phyloP scores from a whole-genome alignment of 192 early-diverging fungal genomes.

The Backusella tuberculispora region DNA sequence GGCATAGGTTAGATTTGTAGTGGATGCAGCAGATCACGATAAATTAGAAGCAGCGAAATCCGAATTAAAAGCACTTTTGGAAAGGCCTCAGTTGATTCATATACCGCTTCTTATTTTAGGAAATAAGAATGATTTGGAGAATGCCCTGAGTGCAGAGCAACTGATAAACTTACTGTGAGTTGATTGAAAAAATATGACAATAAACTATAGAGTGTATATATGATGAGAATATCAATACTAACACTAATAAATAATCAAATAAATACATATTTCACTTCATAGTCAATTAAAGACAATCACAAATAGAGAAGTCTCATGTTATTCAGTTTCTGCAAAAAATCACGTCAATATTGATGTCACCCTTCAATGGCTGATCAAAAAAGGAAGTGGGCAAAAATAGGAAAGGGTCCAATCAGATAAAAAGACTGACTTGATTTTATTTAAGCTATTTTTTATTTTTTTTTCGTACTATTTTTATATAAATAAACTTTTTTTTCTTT shows the following conservation, averaged over 20 bases:
- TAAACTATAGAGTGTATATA: neutral
- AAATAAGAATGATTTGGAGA: constrained; percentile 97
- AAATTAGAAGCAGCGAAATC: constrained; percentile 90
- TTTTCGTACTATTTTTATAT: constrained; percentile 2
- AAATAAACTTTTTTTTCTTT: constrained; percentile 1
- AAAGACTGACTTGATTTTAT: neutral
- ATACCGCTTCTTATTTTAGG: constrained; percentile 96
- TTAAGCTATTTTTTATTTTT: neutral
- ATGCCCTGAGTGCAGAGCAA: constrained; percentile 84
- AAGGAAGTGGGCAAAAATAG: constrained; percentile 58
- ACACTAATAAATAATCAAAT: neutral
- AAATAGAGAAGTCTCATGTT: constrained; percentile 94
- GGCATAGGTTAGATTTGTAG: constrained; percentile 73
- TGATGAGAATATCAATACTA: neutral
- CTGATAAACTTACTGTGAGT: constrained; percentile 88
- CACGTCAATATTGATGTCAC: constrained; percentile 97
- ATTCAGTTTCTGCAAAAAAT: constrained; percentile 99
- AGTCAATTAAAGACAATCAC: constrained; percentile 87
- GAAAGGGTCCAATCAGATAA: neutral
- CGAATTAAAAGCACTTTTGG: constrained; percentile 87
- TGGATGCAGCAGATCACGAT: constrained; percentile 93
- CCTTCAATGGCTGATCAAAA: constrained; percentile 96
- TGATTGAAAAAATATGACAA: neutral
- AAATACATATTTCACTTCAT: neutral
- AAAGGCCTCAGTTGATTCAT: constrained; percentile 88